Evolutionary conservation across 1,139 yeast genomes (phyloP).

Genomic region (Lizanozyma gosingica): DNA sequence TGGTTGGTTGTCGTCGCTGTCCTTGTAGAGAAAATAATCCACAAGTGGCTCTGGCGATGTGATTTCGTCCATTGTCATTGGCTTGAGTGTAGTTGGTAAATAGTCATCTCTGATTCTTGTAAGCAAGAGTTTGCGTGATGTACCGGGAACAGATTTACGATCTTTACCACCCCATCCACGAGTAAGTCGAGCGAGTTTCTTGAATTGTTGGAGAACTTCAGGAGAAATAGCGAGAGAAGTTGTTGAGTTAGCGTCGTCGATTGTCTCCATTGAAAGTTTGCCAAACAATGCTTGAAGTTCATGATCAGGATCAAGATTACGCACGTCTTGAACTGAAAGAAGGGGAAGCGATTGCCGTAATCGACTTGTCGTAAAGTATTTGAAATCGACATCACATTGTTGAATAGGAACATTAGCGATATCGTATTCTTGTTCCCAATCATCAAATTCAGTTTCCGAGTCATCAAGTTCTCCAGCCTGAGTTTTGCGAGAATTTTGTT

Average conservation of each 20-base stretch:
- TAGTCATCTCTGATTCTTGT: constrained; percentile 76
- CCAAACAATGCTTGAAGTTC: constrained; percentile 74
- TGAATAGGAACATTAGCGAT: constrained; percentile 26
- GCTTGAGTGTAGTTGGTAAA: constrained; percentile 63
- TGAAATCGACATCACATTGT: constrained; percentile 31
- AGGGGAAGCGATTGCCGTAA: constrained; percentile 28
- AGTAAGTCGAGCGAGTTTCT: constrained; percentile 50
- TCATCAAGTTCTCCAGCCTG: constrained; percentile 13
- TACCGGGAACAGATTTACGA: constrained; percentile 63
- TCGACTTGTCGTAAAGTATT: constrained; percentile 36
- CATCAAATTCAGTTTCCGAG: constrained; percentile 19
- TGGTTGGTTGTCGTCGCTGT: constrained; percentile 16
- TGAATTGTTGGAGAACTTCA: constrained; percentile 56
- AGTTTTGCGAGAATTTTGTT: constrained; percentile 3
- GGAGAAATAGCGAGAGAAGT: constrained; percentile 54
- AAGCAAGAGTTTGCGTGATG: constrained; percentile 54
- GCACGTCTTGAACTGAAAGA: constrained; percentile 36
- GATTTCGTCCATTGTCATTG: constrained; percentile 54
- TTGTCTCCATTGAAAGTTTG: constrained; percentile 55
- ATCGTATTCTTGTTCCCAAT: constrained; percentile 21
- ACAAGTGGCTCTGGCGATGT: constrained; percentile 26
- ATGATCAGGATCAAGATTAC: constrained; percentile 68
- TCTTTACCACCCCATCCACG: constrained; percentile 84
- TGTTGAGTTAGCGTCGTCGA: constrained; percentile 66
- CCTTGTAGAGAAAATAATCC: constrained; percentile 32